phyloP scores from a whole-genome alignment of 306 rosid genomes.

The Cucurbita maxima region DNA sequence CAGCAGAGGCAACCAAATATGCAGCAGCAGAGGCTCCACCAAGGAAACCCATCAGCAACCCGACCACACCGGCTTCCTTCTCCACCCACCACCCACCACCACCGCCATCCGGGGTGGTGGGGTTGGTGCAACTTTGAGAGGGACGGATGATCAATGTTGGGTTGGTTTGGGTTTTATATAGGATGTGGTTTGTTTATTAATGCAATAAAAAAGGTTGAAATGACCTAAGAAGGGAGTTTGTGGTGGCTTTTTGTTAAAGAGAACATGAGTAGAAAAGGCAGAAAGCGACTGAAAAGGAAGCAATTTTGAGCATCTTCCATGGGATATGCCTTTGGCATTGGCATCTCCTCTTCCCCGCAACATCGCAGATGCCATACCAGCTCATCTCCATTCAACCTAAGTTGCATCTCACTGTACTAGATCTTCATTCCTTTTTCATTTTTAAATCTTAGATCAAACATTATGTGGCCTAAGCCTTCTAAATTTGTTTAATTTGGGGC shows the following conservation, averaged over 20 bases:
- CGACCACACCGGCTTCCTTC: not conserved
- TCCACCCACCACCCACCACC: not conserved
- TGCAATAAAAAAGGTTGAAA: not conserved
- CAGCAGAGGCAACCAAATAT: not conserved
- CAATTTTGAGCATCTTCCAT: slow-evolving; percentile 1
- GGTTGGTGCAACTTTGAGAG: not conserved
- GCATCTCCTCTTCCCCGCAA: slow-evolving; percentile 4
- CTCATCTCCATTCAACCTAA: slow-evolving; percentile 1
- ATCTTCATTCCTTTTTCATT: not conserved
- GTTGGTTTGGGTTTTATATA: slow-evolving; percentile 6
- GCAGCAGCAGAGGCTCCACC: not conserved
- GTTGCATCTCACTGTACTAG: not conserved
- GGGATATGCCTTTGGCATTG: slow-evolving; percentile 9
- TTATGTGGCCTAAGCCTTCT: not conserved
- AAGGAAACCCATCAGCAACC: slow-evolving; percentile 1
- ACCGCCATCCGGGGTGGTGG: not conserved
- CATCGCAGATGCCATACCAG: slow-evolving; percentile 8
- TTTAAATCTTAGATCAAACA: not conserved
- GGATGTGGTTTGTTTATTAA: slow-evolving; percentile 4
- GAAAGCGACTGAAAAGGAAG: not conserved
- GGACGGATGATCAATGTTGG: not conserved
- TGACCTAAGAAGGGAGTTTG: slow-evolving; percentile 3
- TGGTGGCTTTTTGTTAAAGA: slow-evolving; percentile 3
- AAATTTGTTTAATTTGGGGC: not conserved
- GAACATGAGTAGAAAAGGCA: not conserved